These are phyloP conservation scores for Saccharomyces uvarum DNA, from an alignment of 1,139 yeast genomes.

Conservation along the genomic window DNA sequence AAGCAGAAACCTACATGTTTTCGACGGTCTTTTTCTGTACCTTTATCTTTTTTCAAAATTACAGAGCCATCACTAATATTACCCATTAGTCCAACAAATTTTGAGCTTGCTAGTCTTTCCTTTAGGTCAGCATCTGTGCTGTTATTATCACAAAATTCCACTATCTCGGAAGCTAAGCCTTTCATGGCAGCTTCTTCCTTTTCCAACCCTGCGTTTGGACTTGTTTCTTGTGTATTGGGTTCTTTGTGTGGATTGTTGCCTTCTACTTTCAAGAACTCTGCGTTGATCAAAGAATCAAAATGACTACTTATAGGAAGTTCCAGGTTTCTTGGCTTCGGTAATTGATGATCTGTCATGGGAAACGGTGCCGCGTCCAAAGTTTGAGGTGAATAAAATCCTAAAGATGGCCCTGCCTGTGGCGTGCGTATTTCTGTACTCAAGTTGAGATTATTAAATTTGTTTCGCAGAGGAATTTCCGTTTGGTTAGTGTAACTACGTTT, in stretches of 20 bases:
- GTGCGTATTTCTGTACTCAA: neutral
- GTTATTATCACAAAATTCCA: conserved; percentile 11
- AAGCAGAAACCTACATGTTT: conserved; percentile 4
- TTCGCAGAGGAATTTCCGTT: neutral
- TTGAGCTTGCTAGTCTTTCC: conserved; percentile 2
- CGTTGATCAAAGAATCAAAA: neutral
- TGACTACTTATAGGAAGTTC: neutral
- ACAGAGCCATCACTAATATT: conserved; percentile 1
- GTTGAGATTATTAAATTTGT: neutral
- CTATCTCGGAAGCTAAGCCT: conserved; percentile 19
- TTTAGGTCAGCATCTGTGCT: neutral
- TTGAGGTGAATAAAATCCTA: neutral
- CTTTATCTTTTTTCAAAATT: neutral
- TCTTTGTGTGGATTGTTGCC: neutral
- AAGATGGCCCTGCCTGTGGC: neutral
- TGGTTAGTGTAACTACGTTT: neutral
- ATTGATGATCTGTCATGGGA: neutral
- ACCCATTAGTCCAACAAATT: conserved; percentile 1
- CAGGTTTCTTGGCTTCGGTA: neutral
- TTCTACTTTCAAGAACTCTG: neutral
- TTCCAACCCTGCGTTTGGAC: neutral
- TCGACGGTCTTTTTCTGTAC: neutral
- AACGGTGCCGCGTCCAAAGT: neutral
- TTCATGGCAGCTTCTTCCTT: neutral
- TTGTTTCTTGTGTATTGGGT: neutral